phyloP scores from a whole-genome alignment of 2,329 filamentous ascomycete species.

The Hypoxylon sp. region DNA sequence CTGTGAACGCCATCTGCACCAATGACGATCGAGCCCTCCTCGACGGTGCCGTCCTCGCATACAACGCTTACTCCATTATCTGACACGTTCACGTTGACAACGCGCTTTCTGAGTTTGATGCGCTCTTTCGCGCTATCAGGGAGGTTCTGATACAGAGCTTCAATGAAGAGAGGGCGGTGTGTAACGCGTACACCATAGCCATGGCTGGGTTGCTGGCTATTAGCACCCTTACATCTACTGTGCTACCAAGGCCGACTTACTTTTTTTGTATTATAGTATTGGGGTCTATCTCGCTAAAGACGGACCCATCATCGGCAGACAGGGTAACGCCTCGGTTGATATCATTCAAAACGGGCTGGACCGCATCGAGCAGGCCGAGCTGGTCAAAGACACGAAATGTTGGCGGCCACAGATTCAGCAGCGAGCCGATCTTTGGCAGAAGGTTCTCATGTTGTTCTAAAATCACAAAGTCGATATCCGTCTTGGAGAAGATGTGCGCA shows the following conservation, averaged over 20 bases:
- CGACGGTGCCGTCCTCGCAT: slow-evolving; percentile 55
- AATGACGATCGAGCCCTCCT: slow-evolving; percentile 58
- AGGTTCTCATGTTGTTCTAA: slow-evolving; percentile 48
- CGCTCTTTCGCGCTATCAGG: slow-evolving; percentile 41
- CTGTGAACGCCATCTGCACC: slow-evolving; percentile 62
- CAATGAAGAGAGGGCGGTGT: slow-evolving; percentile 47
- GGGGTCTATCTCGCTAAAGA: slow-evolving; percentile 21
- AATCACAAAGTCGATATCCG: slow-evolving; percentile 53
- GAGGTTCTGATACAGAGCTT: slow-evolving; percentile 45
- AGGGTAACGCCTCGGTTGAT: slow-evolving; percentile 27
- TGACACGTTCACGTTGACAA: slow-evolving; percentile 49
- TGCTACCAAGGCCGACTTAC: slow-evolving; percentile 27
- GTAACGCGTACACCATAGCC: slow-evolving; percentile 44
- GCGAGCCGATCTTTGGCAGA: slow-evolving; percentile 44
- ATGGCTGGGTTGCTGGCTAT: slow-evolving; percentile 41
- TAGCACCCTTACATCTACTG: not conserved
- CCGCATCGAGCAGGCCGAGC: slow-evolving; percentile 43
- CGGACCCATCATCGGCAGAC: slow-evolving; percentile 37
- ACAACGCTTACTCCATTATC: slow-evolving; percentile 51
- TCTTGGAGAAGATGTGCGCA: slow-evolving; percentile 49
- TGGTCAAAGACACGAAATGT: slow-evolving; percentile 52
- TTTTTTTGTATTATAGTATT: slow-evolving; percentile 24
- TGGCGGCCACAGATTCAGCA: slow-evolving; percentile 47
- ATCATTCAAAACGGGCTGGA: slow-evolving; percentile 28
- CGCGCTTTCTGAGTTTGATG: slow-evolving; percentile 44